Conservation (phyloP, 2,329 filamentous ascomycete genomes). For the Teratosphaeria pseudoeucalypti region DNA sequence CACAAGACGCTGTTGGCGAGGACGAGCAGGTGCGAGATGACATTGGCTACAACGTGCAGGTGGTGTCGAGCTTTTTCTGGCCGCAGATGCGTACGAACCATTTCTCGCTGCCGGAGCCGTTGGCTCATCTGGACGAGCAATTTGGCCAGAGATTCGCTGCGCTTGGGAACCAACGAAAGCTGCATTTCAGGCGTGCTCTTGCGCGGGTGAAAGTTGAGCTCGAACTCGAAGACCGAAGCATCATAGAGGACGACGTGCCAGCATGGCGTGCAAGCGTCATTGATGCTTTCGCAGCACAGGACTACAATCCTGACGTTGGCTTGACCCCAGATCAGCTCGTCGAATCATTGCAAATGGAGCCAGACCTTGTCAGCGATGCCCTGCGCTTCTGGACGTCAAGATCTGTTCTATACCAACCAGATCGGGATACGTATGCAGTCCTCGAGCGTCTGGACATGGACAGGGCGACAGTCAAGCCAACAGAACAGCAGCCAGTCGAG, state of each 20-base stretch:
- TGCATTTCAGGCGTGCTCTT: conserved; percentile 78
- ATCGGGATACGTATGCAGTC: conserved; percentile 50
- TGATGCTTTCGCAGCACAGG: conserved; percentile 57
- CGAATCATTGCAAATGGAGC: conserved; percentile 57
- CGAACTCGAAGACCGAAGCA: conserved; percentile 67
- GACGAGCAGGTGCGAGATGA: not conserved
- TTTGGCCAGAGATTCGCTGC: conserved; percentile 70
- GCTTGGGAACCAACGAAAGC: conserved; percentile 72
- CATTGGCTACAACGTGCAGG: conserved; percentile 60
- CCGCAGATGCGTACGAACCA: conserved; percentile 63
- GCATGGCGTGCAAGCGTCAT: conserved; percentile 86
- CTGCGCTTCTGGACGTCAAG: conserved; percentile 63
- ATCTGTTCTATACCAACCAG: conserved; percentile 50
- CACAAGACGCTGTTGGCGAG: conserved; percentile 1
- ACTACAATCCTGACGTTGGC: conserved; percentile 5
- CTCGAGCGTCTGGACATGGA: conserved; percentile 49
- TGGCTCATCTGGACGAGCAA: conserved; percentile 51
- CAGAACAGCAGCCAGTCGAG: conserved; percentile 26
- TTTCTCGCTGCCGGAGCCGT: conserved; percentile 52
- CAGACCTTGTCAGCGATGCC: conserved; percentile 57
- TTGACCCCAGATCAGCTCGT: conserved; percentile 38
- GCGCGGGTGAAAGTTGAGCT: conserved; percentile 73
- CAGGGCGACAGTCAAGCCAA: conserved; percentile 21
- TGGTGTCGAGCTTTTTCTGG: conserved; percentile 90
- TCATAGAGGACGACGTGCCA: conserved; percentile 59